Percentiles rank a stretch among this genome's conserved stretches.
Conservation (phyloP, 2,329 filamentous ascomycete species). For the Apiospora marii region DNA sequence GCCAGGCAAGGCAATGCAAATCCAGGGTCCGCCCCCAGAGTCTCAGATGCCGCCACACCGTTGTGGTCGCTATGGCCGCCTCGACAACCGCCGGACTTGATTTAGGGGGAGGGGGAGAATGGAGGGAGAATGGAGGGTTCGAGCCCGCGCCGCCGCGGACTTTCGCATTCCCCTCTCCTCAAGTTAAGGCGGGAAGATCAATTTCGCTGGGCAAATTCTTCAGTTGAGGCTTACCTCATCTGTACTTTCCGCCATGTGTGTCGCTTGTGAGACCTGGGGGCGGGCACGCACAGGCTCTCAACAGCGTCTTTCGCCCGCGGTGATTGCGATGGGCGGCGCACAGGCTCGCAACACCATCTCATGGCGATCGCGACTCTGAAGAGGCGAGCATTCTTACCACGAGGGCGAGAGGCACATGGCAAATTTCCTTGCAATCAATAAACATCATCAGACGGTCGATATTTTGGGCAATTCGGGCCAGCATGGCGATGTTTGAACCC, state of each 20-base stretch:
- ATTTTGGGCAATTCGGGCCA: not conserved
- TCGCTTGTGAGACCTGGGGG: not conserved
- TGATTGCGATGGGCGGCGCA: not conserved
- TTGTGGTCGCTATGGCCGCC: not conserved
- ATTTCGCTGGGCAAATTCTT: not conserved
- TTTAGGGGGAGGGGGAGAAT: no score
- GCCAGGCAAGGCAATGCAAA: not conserved
- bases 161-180: not conserved
- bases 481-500: not conserved
- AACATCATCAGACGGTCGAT: not conserved
- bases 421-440: not conserved
- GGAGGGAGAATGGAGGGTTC: not conserved
- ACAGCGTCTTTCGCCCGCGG: not conserved
- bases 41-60: not conserved
- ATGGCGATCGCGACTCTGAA: not conserved
- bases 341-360: not conserved
- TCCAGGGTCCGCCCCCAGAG: constrained; percentile 11
- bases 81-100: not conserved
- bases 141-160: not conserved
- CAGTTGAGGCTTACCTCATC: not conserved
- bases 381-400: not conserved
- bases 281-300: not conserved
- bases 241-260: not conserved
- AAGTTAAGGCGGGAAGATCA: not conserved
- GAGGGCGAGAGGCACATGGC: not conserved